phyloP scores from a whole-genome alignment of 1,139 yeast genomes.

The Kurtzmaniella quercitrusa region DNA sequence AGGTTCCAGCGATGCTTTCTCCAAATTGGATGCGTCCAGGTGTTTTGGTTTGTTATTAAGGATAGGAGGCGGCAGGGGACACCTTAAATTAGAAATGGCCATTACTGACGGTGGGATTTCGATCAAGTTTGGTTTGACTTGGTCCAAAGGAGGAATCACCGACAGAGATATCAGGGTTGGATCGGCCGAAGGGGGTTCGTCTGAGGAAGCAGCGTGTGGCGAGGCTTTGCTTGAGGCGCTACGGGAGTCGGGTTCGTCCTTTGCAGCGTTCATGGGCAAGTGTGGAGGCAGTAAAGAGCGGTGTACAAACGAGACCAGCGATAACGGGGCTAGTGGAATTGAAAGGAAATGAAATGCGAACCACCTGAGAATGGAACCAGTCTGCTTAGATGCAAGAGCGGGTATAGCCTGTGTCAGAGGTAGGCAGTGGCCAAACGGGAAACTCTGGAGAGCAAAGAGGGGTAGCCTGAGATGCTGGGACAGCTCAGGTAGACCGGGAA shows the following conservation, averaged over 20 bases:
- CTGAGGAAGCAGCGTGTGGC: background rate
- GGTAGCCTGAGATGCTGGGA: no score
- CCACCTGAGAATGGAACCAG: no score
- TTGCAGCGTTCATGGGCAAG: background rate
- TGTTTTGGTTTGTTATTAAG: conserved; percentile 28
- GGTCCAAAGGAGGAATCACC: conserved; percentile 3
- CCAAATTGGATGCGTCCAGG: background rate
- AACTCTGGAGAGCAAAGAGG: no score
- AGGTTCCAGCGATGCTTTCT: background rate
- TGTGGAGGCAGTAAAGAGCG: background rate
- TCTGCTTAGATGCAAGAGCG: no score
- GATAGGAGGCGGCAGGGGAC: conserved; percentile 71
- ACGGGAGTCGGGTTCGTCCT: background rate
- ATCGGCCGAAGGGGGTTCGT: background rate
- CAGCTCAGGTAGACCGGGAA: no score
- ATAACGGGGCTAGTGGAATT: background rate
- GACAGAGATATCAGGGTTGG: background rate
- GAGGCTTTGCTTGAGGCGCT: background rate
- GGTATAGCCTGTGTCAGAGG: no score
- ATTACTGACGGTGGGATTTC: conserved; percentile 39
- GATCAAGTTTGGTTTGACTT: conserved; percentile 1
- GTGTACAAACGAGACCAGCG: background rate
- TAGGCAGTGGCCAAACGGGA: no score
- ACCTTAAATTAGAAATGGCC: conserved; percentile 55
- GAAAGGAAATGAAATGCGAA: background rate